Percentiles rank a stretch among this genome's conserved stretches.
Conservation (phyloP, 139 green algal species). For the Picochlorum sp. region DNA sequence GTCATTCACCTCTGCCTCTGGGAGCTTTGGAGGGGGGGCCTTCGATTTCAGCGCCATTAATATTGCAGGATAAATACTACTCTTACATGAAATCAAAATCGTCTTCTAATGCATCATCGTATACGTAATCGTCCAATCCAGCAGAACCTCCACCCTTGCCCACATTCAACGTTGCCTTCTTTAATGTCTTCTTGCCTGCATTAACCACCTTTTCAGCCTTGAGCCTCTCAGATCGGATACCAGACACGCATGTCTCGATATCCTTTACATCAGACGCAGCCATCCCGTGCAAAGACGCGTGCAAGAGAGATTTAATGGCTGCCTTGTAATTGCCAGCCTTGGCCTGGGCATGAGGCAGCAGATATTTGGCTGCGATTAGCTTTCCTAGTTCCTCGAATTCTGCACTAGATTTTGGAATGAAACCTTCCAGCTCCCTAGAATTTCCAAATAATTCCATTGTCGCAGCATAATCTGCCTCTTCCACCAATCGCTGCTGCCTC, state of each 20-base stretch:
- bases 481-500: slow-evolving; percentile 59
- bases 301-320: slow-evolving; percentile 35
- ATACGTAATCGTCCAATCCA: slow-evolving; percentile 75
- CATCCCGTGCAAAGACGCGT: slow-evolving; percentile 19
- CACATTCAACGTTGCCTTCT: slow-evolving; percentile 67
- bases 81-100: slow-evolving; percentile 65
- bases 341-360: slow-evolving; percentile 39
- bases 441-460: slow-evolving; percentile 65
- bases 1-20: not conserved
- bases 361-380: slow-evolving; percentile 36
- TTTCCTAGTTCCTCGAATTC: slow-evolving; percentile 62
- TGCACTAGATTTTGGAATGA: slow-evolving; percentile 59
- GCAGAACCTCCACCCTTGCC: slow-evolving; percentile 42
- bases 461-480: slow-evolving; percentile 56
- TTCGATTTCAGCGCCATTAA: not conserved
- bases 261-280: slow-evolving; percentile 56
- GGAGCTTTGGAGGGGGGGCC: not conserved
- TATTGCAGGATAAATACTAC: not conserved
- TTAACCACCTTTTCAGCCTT: slow-evolving; percentile 54
- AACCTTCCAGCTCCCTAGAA: slow-evolving; percentile 37
- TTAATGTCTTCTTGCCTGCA: slow-evolving; percentile 40
- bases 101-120: slow-evolving; percentile 47
- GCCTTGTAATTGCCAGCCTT: slow-evolving; percentile 19
- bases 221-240: slow-evolving; percentile 51
- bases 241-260: slow-evolving; percentile 48